These are phyloP conservation scores for Ampelocalamus luodianensis DNA, from an alignment of 176 grass and related monocot genomes.

Conservation along the genomic window DNA sequence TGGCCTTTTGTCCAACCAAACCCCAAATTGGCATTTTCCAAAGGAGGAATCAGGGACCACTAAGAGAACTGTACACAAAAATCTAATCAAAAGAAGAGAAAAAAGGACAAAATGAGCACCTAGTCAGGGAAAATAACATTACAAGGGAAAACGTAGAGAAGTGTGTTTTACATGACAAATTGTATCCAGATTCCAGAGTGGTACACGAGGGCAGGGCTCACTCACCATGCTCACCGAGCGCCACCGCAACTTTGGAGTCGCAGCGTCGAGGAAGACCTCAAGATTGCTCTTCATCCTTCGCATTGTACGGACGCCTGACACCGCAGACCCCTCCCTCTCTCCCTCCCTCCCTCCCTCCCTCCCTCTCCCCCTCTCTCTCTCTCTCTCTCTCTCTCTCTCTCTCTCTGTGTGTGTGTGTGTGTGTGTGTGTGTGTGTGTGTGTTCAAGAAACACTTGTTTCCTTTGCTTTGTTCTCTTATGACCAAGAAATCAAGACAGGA, in stretches of 20 bases:
- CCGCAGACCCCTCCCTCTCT: not conserved
- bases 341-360: not conserved
- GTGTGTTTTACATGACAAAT: no score
- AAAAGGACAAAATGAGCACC: no score
- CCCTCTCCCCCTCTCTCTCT: not conserved
- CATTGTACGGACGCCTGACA: no score
- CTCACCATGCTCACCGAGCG: constrained; percentile 29
- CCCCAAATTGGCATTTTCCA: not conserved
- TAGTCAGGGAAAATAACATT: no score
- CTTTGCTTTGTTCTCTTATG: not conserved
- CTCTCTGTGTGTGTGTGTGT: no score
- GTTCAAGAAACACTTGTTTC: not conserved
- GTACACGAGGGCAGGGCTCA: no score
- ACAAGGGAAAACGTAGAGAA: no score
- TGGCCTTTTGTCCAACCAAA: not conserved
- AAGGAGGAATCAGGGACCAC: not conserved
- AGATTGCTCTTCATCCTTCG: constrained; percentile 24
- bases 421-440: no score
- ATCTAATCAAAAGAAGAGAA: not conserved
- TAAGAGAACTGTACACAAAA: not conserved
- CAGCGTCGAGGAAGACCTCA: constrained; percentile 36
- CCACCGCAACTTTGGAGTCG: constrained; percentile 32
- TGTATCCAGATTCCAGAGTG: not conserved
- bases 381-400: not conserved
- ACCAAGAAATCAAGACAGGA: not conserved